Evolutionary conservation across 116 monocot species (phyloP).

Genomic region (Trichopus zeylanicus): DNA sequence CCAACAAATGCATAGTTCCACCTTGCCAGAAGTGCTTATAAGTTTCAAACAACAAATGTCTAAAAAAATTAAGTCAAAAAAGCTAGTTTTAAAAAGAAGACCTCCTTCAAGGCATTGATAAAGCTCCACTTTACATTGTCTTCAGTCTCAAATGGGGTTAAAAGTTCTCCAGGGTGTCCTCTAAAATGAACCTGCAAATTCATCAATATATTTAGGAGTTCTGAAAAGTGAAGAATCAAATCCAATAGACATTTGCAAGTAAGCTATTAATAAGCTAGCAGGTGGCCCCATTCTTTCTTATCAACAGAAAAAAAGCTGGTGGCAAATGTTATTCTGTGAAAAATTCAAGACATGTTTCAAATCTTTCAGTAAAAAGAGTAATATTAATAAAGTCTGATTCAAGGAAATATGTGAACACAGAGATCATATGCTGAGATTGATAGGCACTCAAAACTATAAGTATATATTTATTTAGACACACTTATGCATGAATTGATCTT

Average conservation of each 20-base stretch:
- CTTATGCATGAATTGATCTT: too few species aligned
- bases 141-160: conserved; percentile 77
- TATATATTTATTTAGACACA: too few species aligned
- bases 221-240: not conserved
- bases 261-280: too few species aligned
- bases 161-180: conserved; percentile 65
- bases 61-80: not conserved
- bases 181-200: conserved; percentile 89
- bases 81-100: conserved; percentile 15
- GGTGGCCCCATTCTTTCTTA: too few species aligned
- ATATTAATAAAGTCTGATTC: too few species aligned
- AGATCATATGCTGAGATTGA: too few species aligned
- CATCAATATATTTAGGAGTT: not conserved
- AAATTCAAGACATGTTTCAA: too few species aligned
- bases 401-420: too few species aligned
- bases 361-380: too few species aligned
- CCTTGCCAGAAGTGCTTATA: not conserved
- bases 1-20: not conserved
- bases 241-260: not conserved
- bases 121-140: conserved; percentile 90
- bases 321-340: too few species aligned
- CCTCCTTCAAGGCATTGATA: conserved; percentile 97
- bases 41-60: not conserved
- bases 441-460: too few species aligned
- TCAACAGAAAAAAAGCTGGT: too few species aligned